Evolutionary conservation across 2,329 filamentous ascomycete genomes (phyloP).

Genomic region (Cryphonectria radicalis): DNA sequence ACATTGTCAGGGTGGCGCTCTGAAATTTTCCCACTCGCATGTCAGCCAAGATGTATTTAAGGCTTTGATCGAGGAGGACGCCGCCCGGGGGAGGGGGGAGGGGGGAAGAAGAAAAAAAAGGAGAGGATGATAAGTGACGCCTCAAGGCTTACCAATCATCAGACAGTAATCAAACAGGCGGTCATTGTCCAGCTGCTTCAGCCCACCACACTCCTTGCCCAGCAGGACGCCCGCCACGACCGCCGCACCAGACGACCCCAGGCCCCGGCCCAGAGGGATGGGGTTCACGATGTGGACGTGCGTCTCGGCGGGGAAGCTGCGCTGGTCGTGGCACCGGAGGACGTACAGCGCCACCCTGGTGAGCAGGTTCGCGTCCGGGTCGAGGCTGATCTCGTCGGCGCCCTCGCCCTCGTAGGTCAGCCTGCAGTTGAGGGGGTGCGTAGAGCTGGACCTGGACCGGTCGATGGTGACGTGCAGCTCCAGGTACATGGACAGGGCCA

Average conservation of each 20-base stretch:
- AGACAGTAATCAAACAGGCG: conserved; percentile 93
- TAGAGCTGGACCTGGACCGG: conserved; percentile 56
- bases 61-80: neutral
- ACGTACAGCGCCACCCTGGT: conserved; percentile 95
- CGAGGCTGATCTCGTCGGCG: conserved; percentile 77
- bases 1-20: conserved; percentile 93
- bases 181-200: conserved; percentile 74
- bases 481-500: conserved; percentile 91
- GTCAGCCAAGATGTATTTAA: conserved; percentile 6
- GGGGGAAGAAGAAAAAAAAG: neutral
- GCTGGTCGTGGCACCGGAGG: conserved; percentile 85
- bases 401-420: conserved; percentile 90
- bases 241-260: conserved; percentile 94
- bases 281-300: conserved; percentile 95
- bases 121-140: neutral
- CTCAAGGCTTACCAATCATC: conserved; percentile 77
- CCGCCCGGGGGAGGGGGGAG: neutral
- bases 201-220: conserved; percentile 82
- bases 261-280: conserved; percentile 87
- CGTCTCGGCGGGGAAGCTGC: conserved; percentile 81
- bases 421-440: conserved; percentile 77
- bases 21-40: conserved; percentile 35
- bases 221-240: conserved; percentile 95
- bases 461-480: conserved; percentile 83
- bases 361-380: conserved; percentile 88